Conservation (phyloP, 495 filamentous ascomycete genomes). For the Diplogelasinospora grovesii region DNA sequence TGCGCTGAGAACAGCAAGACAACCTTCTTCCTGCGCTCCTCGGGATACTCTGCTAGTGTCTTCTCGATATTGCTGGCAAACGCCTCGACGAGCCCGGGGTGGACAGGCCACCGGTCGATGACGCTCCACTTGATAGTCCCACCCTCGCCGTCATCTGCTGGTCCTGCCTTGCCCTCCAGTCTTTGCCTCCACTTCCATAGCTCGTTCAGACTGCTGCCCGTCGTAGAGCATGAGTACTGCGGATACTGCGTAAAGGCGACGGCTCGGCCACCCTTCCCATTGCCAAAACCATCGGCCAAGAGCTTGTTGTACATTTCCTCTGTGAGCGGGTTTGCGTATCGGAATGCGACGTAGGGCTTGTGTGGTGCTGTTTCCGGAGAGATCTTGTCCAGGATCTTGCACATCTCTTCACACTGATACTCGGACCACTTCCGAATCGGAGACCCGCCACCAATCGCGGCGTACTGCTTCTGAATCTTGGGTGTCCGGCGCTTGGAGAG, state of each 20-base stretch:
- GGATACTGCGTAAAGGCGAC: constrained; percentile 99
- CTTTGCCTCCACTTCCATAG: constrained; percentile 93
- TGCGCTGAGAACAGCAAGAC: constrained; percentile 93
- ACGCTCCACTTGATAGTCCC: constrained; percentile 92
- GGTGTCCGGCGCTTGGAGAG: constrained; percentile 83
- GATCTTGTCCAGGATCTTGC: constrained; percentile 84
- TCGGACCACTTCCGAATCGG: constrained; percentile 98
- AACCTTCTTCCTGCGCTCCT: constrained; percentile 67
- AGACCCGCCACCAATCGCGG: constrained; percentile 90
- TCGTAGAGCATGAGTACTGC: constrained; percentile 98
- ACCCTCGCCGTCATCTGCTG: constrained; percentile 35
- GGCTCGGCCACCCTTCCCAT: constrained; percentile 78
- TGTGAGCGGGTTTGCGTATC: constrained; percentile 89
- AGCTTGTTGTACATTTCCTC: constrained; percentile 83
- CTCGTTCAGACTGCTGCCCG: constrained; percentile 92
- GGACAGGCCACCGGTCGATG: constrained; percentile 94
- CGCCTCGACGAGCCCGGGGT: constrained; percentile 82
- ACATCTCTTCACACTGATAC: constrained; percentile 86
- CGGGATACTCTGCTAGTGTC: constrained; percentile 73
- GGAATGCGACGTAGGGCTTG: constrained; percentile 98
- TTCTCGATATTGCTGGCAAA: constrained; percentile 86
- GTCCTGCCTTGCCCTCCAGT: constrained; percentile 65
- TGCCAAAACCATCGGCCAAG: constrained; percentile 81
- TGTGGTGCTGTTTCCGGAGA: constrained; percentile 93
- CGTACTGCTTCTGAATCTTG: constrained; percentile 93